Evolutionary conservation across 2,329 filamentous ascomycete species (phyloP), one percentile per base, ranked within the genome.

Genomic region (Cladosporium sp.): DNA sequence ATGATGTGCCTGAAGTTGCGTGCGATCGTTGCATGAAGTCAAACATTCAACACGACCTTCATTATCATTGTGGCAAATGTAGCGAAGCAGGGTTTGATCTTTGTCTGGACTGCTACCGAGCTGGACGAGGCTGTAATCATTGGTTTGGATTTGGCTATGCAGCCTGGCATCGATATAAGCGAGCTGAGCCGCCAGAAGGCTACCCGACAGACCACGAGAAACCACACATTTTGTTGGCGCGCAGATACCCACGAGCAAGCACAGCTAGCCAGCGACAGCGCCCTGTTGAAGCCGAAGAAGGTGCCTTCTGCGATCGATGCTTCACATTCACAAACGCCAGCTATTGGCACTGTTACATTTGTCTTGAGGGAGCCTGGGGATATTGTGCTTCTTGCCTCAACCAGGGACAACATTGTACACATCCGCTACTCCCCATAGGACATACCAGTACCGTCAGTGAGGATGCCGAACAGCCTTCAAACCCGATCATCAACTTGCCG

Each of bases 311-410:
- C 71, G 85, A 88, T 38, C 82, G 83, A 50, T 97, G 93, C 71
- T 78, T 82, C 17, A 78, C 82, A 0, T 89, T 85, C 78, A 83
- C 90, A 0, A 92, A 95, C 67, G 83, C 88, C 54, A 94, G 90
- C 73, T 96, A 90, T 74, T 97, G 92, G 93, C 87, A 89, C 62
- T 97, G 93, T 72, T 85, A 88, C 60, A 73, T 82, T 25, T 97
- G 93, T 75, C 96, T 96, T 67, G 86, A 94, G 62, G 93, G 91
- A 5, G 92, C 95, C 69, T 97, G 92, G 92, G 93, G 93, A 0
- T 97, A 90, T 71, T 97, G 93, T 75, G 91, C 92, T 66, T 77
- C 82, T 61, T 97, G 93, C 65, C 90, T 96, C 30, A 92, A 93
- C 60, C 86, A 88, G 71, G 92, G 90, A 15, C 82, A 82, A 60